Evolutionary conservation across 768 basidiomycete species (phyloP).

Genomic region (Collybiopsis confluens): DNA sequence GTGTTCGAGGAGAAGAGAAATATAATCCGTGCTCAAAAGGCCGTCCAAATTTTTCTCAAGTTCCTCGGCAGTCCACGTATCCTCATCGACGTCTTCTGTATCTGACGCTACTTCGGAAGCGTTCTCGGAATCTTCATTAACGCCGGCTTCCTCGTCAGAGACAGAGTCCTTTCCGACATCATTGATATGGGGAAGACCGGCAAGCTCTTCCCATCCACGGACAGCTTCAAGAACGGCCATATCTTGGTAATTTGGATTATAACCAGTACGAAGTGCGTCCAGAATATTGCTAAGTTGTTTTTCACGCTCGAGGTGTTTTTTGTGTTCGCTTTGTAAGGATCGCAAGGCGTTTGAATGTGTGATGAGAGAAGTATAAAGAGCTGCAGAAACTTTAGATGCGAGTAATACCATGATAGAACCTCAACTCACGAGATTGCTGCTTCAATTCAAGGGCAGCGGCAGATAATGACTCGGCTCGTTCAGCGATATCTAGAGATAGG

Average conservation of each 20-base stretch:
- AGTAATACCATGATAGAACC: no score
- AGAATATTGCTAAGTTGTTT: slow-evolving; percentile 80
- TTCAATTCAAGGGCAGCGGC: slow-evolving; percentile 80
- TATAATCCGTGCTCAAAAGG: slow-evolving; percentile 63
- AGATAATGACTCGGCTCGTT: slow-evolving; percentile 73
- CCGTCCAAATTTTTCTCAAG: slow-evolving; percentile 54
- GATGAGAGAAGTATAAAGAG: slow-evolving; percentile 72
- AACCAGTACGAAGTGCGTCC: slow-evolving; percentile 71
- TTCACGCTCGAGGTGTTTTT: slow-evolving; percentile 71
- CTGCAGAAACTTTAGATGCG: slow-evolving; percentile 32
- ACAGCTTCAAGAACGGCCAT: slow-evolving; percentile 98
- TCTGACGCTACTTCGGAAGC: slow-evolving; percentile 26
- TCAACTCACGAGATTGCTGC: slow-evolving; percentile 74
- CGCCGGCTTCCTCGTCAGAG: slow-evolving; percentile 27
- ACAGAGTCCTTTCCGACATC: slow-evolving; percentile 53
- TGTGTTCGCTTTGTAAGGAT: slow-evolving; percentile 69
- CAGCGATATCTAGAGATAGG: slow-evolving; percentile 58
- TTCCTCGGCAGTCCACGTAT: slow-evolving; percentile 54
- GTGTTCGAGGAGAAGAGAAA: slow-evolving; percentile 71
- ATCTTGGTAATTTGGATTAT: slow-evolving; percentile 99
- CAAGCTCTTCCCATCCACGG: slow-evolving; percentile 82
- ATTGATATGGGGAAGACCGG: slow-evolving; percentile 67
- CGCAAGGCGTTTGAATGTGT: slow-evolving; percentile 72
- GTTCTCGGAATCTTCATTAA: slow-evolving; percentile 25
- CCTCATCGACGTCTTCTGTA: slow-evolving; percentile 56